These are phyloP conservation scores for Fusarium vanettenii DNA, from an alignment of 2,329 filamentous ascomycete genomes.

Conservation along the genomic window DNA sequence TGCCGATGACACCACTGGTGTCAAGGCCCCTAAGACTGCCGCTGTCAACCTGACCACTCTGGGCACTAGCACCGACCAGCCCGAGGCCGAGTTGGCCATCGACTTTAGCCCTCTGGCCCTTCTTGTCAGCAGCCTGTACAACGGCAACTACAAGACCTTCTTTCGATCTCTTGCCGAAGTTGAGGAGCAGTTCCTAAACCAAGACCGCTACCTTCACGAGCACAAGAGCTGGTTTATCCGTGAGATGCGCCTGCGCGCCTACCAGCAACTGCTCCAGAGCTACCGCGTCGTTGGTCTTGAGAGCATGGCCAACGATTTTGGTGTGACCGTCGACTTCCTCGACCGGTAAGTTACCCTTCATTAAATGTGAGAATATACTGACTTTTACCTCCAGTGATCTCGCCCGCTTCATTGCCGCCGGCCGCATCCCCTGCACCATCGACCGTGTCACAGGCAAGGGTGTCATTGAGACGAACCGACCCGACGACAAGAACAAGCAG, in stretches of 20 bases:
- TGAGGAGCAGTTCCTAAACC: constrained; percentile 92
- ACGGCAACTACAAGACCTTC: constrained; percentile 92
- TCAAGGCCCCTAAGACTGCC: constrained; percentile 62
- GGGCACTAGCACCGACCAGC: constrained; percentile 75
- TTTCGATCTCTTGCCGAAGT: constrained; percentile 90
- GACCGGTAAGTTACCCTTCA: constrained; percentile 74
- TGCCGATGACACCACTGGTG: constrained; percentile 80
- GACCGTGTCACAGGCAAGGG: constrained; percentile 96
- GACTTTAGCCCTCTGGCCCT: constrained; percentile 91
- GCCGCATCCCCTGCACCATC: constrained; percentile 95
- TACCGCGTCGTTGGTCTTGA: constrained; percentile 97
- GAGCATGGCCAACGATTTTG: constrained; percentile 98
- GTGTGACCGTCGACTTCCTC: constrained; percentile 94
- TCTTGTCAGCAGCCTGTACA: constrained; percentile 92
- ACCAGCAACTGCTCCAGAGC: constrained; percentile 96
- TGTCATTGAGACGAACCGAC: constrained; percentile 97
- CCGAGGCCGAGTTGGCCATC: constrained; percentile 82
- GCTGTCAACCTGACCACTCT: constrained; percentile 91
- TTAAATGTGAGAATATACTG: neutral
- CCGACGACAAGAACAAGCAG: constrained; percentile 99
- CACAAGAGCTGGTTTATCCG: constrained; percentile 98
- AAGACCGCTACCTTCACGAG: constrained; percentile 95
- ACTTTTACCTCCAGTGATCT: constrained; percentile 73
- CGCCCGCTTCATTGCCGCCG: constrained; percentile 95
- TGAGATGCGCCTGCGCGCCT: constrained; percentile 96